Evolutionary conservation across 2,329 filamentous ascomycete species (phyloP), one percentile per base, ranked within the genome.

Genomic region (Monilinia fructicola): DNA sequence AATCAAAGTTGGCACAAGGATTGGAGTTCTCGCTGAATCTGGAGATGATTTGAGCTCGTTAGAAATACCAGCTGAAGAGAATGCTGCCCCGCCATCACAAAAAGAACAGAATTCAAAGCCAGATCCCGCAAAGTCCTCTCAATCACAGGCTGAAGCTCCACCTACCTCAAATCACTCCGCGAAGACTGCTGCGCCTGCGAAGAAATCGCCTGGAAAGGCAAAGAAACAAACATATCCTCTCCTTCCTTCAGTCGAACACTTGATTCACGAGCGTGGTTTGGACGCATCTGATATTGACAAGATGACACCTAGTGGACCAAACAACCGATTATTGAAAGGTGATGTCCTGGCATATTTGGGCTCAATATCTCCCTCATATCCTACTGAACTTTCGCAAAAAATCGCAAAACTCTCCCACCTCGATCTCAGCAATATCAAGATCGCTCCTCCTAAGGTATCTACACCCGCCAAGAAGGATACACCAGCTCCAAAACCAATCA

Each of bases 391-490:
- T 72, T 90, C 91, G 65, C 81, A 85, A 67, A 87, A 87, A 63
- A 89, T 96, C 76, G 83, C 86, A 68, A 89, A 92, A 78, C 86
- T 95, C 59, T 82, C 86, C 53, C 92, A 96, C 78, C 87, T 99
- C 64, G 94, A 99, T 77, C 87, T 99, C 31, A 95, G 90, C 82
- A 97, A 98, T 82, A 94, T 98, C 82, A 96, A 96, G 82, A 69
- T 65, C 59, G 74, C 76, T 18, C 75, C 79, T 44, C 75, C 78
- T 71, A 78, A 79, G 67, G 73, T 77, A 14, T 74, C 76, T 9
- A 71, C 75, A 73, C 69, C 73, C 76, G 78, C 79, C 71, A 74
- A 79, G 63, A 76, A 79, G 64, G 76, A 77, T 28, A 76, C 78
- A 40, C 74, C 79, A 9, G 75, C 76, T 18, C 77, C 80, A 52